Evolutionary conservation across 306 rosid species (phyloP).

Genomic region (Gillenia trifoliata): DNA sequence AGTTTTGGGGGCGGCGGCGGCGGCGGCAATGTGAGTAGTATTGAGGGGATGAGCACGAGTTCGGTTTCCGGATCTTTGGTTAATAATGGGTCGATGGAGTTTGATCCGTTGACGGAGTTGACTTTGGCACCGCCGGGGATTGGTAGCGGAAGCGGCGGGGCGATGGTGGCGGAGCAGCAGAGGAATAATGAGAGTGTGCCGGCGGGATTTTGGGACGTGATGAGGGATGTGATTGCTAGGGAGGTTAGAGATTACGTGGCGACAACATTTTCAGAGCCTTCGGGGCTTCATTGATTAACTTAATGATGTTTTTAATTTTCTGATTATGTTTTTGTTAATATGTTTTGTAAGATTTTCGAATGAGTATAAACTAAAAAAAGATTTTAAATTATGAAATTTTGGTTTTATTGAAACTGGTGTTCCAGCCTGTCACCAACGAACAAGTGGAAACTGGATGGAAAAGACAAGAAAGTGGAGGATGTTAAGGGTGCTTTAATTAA

Average conservation of each 20-base stretch:
- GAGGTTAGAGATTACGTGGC: slow-evolving; percentile 83
- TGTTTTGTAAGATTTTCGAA: not conserved
- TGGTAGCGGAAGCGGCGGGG: not conserved
- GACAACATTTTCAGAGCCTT: slow-evolving; percentile 53
- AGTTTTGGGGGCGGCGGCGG: not conserved
- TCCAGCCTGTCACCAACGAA: slow-evolving; percentile 25
- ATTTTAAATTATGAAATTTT: not conserved
- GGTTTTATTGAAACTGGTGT: not conserved
- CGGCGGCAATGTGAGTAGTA: not conserved
- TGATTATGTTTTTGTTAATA: not conserved
- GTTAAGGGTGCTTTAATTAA: not conserved
- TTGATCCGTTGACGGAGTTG: slow-evolving; percentile 83
- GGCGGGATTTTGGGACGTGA: slow-evolving; percentile 73
- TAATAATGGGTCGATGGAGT: slow-evolving; percentile 14
- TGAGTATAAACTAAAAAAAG: not conserved
- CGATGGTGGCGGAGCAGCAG: slow-evolving; percentile 8
- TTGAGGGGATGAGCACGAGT: not conserved
- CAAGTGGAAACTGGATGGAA: not conserved
- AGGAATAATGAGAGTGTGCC: slow-evolving; percentile 42
- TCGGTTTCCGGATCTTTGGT: not conserved
- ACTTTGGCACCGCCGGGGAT: slow-evolving; percentile 87
- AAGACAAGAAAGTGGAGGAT: not conserved
- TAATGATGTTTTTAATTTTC: not conserved
- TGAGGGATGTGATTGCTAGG: slow-evolving; percentile 79
- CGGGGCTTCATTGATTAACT: slow-evolving; percentile 28